Evolutionary conservation across 2,329 filamentous ascomycete genomes (phyloP), one percentile per base, ranked within the genome.

Genomic region (Aspergillus sp.): DNA sequence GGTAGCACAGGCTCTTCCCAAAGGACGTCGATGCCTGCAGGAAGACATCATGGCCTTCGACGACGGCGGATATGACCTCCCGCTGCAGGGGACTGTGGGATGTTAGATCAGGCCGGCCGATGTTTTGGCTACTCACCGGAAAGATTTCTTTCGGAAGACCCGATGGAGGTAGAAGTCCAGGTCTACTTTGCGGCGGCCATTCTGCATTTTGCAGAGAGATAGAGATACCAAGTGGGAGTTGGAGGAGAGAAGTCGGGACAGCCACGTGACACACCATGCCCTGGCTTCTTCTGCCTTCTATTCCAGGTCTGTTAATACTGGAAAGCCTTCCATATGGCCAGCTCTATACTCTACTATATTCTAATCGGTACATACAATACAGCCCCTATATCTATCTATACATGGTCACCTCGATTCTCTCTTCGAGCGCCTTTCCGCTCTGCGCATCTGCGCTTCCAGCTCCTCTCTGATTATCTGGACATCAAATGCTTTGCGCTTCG

Each of bases 1-100:
- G 88, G 54, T 89, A 95, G 63, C 89, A 95, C 33, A 95, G 60
- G 51, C 85, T 93, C 60, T 95, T 95, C 26, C 88, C 89, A 57
- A 95, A 95, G 0, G 66, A 69, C 4, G 66, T 69, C 2, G 66
- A 66, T 14, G 89, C 89, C 60, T 95, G 89, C 1, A 96, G 73
- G 52, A 93, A 95, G 26, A 96, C 82, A 78, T 96, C 89, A 41
- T 88, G 72, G 11, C 85, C 82, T 35, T 82, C 75, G 6, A 95
- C 69, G 2, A 84, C 83, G 5, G 85, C 82, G 36, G 73, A 69
- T 34, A 96, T 89, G 35, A 95, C 86, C 51, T 96, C 86, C 38
- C 84, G 77, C 54, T 95, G 89, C 24, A 83, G 67, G 8, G 86
- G 86, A 47, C 86, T 86, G 39, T 17, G 15, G 12, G 7, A 26